Base-by-base conservation (phyloP, 139 green algal genomes). In the Ettlia oleoabundans region DNA sequence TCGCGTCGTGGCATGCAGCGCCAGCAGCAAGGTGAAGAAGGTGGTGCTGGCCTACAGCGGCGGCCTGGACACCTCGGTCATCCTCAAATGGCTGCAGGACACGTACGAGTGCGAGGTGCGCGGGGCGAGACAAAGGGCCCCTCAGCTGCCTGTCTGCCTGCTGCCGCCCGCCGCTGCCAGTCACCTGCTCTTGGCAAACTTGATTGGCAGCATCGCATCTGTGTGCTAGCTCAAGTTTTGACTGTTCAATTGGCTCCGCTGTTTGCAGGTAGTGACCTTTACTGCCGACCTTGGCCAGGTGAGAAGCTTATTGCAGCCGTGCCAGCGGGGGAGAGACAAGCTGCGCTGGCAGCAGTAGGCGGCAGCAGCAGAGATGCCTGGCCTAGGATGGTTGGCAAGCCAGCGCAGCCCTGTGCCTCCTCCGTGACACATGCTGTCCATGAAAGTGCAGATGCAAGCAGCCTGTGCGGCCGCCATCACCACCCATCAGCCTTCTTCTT, bases 21-120 rank as follows among this genome's bases (percentile, higher is more conserved):
- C 62, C 30, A 22, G 15, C 43, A 37, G n/a, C 76, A 66, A 76
- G 51, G 77, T 91, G 41, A 93, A 95, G 35, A 95, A 99, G 88
- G 97, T 98, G 19, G 97, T 99, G 47, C 92, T 99, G 18, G 97
- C 97, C 3, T 99, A 52, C 69, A 61, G 32, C 47, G 52, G 47
- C 47, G 96, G 95, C 70, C 89, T 99, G 26, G 97, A 99, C 90
- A 99, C 97, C 3, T 98, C 95, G 47, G 93, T 99, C 75, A 99
- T 99, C 85, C 90, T 99, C 21, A 98, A 98, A 86, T 99, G 97
- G 97, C 92, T 99, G n/a, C 85, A 97, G 91, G 93, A 98, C 33
- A 91, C 88, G 5, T 99, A 99, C 83, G 90, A 93, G 33, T 99
- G 97, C 86, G 97, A 99, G 88, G 96, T 72, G 33, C 3, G 65